phyloP scores from a whole-genome alignment of 176 grass and related monocot species.

The Pontederia crassipes region DNA sequence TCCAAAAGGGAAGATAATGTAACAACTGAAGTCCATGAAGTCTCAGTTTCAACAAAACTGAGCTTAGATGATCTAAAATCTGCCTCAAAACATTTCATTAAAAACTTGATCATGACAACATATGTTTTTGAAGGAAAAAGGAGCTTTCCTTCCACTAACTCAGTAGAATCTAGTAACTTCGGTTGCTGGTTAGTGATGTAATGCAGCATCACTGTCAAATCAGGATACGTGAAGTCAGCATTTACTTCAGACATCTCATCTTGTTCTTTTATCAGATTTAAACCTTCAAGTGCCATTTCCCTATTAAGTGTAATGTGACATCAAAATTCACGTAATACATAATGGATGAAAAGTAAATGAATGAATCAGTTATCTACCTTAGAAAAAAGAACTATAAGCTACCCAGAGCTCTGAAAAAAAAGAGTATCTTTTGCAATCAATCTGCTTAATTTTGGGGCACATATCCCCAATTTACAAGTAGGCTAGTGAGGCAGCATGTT shows the following conservation, averaged over 20 bases:
- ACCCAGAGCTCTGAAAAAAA: too few species aligned
- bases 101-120: slow-evolving; percentile 83
- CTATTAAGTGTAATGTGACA: slow-evolving; percentile 36
- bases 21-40: slow-evolving; percentile 35
- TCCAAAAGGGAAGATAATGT: slow-evolving; percentile 68
- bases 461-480: too few species aligned
- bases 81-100: slow-evolving; percentile 86
- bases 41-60: slow-evolving; percentile 25
- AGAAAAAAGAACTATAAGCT: too few species aligned
- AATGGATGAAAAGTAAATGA: slow-evolving; percentile 7
- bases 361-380: too few species aligned
- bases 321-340: slow-evolving; percentile 9
- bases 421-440: too few species aligned
- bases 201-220: slow-evolving; percentile 52
- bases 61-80: slow-evolving; percentile 20
- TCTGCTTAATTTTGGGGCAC: too few species aligned
- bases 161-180: slow-evolving; percentile 43
- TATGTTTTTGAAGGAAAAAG: slow-evolving; percentile 66
- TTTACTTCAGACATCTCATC: slow-evolving; percentile 27
- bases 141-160: slow-evolving; percentile 43
- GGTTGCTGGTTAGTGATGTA: slow-evolving; percentile 61
- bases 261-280: slow-evolving; percentile 67
- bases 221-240: slow-evolving; percentile 56
- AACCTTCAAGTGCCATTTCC: slow-evolving; percentile 89
- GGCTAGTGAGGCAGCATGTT: too few species aligned